Evolutionary conservation across 352 stramenopile species (phyloP).

Genomic region (Aphanomyces astaci): DNA sequence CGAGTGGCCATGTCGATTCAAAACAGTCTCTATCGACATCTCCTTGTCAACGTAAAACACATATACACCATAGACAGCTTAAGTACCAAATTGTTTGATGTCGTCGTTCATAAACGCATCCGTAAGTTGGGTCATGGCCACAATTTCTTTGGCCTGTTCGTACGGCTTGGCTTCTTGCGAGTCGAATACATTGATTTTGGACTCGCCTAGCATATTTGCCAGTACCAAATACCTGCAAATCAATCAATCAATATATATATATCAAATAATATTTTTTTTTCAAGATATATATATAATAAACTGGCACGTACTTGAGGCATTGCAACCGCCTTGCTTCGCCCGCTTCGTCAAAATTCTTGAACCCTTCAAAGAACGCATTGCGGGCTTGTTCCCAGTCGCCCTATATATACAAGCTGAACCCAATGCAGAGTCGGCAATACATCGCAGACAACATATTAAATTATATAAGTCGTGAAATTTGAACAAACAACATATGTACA

Average conservation of each 20-base stretch:
- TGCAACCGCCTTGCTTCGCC: slow-evolving; percentile 86
- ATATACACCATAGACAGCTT: too few relatives aligned
- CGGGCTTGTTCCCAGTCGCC: slow-evolving; percentile 89
- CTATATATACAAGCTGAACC: too few relatives aligned
- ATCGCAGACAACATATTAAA: too few relatives aligned
- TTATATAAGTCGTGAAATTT: too few relatives aligned
- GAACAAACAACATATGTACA: too few relatives aligned
- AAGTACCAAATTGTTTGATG: slow-evolving; percentile 83
- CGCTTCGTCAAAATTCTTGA: slow-evolving; percentile 96
- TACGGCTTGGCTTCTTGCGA: slow-evolving; percentile 89
- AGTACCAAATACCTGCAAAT: slow-evolving; percentile 61
- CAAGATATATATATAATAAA: too few relatives aligned
- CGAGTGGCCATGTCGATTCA: slow-evolving; percentile 71
- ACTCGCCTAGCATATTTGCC: slow-evolving; percentile 92
- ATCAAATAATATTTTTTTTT: too few relatives aligned
- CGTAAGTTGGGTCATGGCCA: slow-evolving; percentile 93
- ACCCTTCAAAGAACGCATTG: slow-evolving; percentile 92
- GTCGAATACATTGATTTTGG: slow-evolving; percentile 93
- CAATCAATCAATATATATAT: too few relatives aligned
- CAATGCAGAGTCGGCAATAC: too few relatives aligned
- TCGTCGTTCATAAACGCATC: slow-evolving; percentile 92
- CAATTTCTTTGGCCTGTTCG: slow-evolving; percentile 93
- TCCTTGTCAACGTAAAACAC: background rate
- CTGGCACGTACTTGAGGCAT: slow-evolving; percentile 88
- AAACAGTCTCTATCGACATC: slow-evolving; percentile 54